phyloP scores from a whole-genome alignment of 495 filamentous ascomycete species.

The Podospora comata region DNA sequence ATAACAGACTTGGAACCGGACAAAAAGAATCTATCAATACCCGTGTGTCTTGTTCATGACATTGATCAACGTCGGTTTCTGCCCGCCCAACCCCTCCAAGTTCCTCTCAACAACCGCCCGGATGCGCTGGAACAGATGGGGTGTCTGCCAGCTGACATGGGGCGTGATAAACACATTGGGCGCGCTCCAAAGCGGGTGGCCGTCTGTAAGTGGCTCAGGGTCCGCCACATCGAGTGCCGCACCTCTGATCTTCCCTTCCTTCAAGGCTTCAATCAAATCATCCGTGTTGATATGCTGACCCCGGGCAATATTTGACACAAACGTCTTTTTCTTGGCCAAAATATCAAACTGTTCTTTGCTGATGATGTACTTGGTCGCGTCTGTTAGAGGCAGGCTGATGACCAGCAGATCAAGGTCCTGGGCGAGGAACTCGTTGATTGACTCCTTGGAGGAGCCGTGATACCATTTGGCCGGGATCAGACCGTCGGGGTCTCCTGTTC shows the following conservation, averaged over 20 bases:
- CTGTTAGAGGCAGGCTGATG: conserved; percentile 70
- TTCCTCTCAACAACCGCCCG: conserved; percentile 51
- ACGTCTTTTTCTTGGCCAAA: conserved; percentile 55
- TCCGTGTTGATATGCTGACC: conserved; percentile 69
- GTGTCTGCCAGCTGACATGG: conserved; percentile 66
- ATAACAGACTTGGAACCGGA: neutral
- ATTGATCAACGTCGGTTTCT: conserved; percentile 30
- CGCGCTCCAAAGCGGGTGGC: conserved; percentile 68
- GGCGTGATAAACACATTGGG: conserved; percentile 75
- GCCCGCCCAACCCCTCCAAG: conserved; percentile 30
- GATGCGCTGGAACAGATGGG: conserved; percentile 56
- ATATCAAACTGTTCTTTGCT: conserved; percentile 63
- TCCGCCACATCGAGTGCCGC: conserved; percentile 84
- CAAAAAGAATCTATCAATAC: conserved; percentile 20
- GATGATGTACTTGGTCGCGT: conserved; percentile 61
- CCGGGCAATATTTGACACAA: conserved; percentile 71
- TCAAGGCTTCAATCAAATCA: conserved; percentile 62
- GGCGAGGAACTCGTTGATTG: conserved; percentile 61
- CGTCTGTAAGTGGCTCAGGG: conserved; percentile 72
- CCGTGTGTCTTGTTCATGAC: conserved; percentile 33
- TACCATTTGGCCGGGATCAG: conserved; percentile 69
- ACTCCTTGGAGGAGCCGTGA: conserved; percentile 58
- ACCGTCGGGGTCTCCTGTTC: conserved; percentile 76
- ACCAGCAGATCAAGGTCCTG: conserved; percentile 73
- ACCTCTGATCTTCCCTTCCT: conserved; percentile 58